Evolutionary conservation across 2,329 filamentous ascomycete species (phyloP).

Genomic region (Colletotrichum theobromicola): DNA sequence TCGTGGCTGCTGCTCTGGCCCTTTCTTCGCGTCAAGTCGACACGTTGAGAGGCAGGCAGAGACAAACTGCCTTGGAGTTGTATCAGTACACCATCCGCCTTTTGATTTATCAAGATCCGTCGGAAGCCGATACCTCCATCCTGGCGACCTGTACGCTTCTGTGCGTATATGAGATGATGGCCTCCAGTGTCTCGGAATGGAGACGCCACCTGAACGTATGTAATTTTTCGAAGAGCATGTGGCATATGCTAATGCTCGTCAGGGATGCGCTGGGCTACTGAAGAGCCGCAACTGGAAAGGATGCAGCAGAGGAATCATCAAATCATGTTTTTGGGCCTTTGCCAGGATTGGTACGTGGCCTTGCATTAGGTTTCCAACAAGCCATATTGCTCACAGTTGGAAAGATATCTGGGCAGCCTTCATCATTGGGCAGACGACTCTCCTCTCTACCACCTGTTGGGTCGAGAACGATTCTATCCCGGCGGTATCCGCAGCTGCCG

Average conservation of each 20-base stretch:
- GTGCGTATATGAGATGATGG: slow-evolving; percentile 23
- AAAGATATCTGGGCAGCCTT: slow-evolving; percentile 20
- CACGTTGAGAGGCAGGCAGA: not conserved
- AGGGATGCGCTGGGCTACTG: slow-evolving; percentile 16
- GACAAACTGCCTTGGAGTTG: slow-evolving; percentile 8
- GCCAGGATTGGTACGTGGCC: slow-evolving; percentile 4
- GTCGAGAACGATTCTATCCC: slow-evolving; percentile 11
- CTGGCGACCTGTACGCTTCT: slow-evolving; percentile 15
- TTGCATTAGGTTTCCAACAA: not conserved
- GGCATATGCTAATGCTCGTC: not conserved
- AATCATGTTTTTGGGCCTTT: slow-evolving; percentile 20
- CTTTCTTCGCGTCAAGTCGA: slow-evolving; percentile 14
- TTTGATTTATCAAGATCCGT: slow-evolving; percentile 10
- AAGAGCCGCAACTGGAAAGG: slow-evolving; percentile 4
- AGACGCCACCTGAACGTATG: slow-evolving; percentile 11
- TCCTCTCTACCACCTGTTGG: slow-evolving; percentile 14
- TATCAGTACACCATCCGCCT: slow-evolving; percentile 18
- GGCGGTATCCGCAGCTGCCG: not conserved
- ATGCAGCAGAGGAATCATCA: slow-evolving; percentile 1
- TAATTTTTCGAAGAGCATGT: not conserved
- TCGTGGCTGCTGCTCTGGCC: slow-evolving; percentile 6
- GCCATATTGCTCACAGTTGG: not conserved
- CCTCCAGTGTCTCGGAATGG: slow-evolving; percentile 14
- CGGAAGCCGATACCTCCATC: not conserved
- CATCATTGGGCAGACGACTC: slow-evolving; percentile 7